These are phyloP conservation scores for Tylopilus vinaceipallidus DNA, from an alignment of 768 basidiomycete genomes.

Conservation along the genomic window DNA sequence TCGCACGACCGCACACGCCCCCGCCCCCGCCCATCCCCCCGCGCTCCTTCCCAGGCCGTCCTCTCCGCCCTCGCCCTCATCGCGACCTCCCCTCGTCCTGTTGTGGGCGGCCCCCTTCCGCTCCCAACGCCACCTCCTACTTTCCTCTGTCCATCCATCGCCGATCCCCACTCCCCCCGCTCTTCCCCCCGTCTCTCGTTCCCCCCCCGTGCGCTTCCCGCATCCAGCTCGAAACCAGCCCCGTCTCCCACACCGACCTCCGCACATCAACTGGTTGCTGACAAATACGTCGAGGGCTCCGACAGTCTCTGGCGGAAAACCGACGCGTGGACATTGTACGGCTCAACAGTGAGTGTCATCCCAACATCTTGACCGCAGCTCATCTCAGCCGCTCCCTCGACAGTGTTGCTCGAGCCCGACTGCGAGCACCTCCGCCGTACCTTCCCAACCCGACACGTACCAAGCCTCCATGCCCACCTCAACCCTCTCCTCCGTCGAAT, in stretches of 20 bases:
- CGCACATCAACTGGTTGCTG: slow-evolving; percentile 39
- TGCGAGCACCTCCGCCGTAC: slow-evolving; percentile 1
- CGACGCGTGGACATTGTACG: slow-evolving; percentile 59
- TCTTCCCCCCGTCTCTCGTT: not conserved
- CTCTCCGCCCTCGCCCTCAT: slow-evolving; percentile 58
- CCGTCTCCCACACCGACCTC: slow-evolving; percentile 7
- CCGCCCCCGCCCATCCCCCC: slow-evolving; percentile 12
- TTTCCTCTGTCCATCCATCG: slow-evolving; percentile 60
- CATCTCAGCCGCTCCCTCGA: not conserved
- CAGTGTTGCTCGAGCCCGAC: slow-evolving; percentile 20
- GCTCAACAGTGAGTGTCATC: slow-evolving; percentile 56
- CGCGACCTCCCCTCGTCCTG: slow-evolving; percentile 45
- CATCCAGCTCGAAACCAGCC: slow-evolving; percentile 11
- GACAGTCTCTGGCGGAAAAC: slow-evolving; percentile 62
- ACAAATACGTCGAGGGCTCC: slow-evolving; percentile 48
- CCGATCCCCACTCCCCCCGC: slow-evolving; percentile 15
- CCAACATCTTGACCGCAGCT: not conserved
- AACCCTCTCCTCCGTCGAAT: slow-evolving; percentile 17
- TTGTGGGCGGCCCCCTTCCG: slow-evolving; percentile 44
- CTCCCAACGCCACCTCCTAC: slow-evolving; percentile 41
- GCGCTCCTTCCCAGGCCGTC: slow-evolving; percentile 47
- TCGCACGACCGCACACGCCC: slow-evolving; percentile 16
- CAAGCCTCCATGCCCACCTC: slow-evolving; percentile 11
- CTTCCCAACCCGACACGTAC: slow-evolving; percentile 1
- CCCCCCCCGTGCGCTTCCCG: not conserved